phyloP scores from a whole-genome alignment of 2,329 filamentous ascomycete species.

The Dothiorella sarmentorum region DNA sequence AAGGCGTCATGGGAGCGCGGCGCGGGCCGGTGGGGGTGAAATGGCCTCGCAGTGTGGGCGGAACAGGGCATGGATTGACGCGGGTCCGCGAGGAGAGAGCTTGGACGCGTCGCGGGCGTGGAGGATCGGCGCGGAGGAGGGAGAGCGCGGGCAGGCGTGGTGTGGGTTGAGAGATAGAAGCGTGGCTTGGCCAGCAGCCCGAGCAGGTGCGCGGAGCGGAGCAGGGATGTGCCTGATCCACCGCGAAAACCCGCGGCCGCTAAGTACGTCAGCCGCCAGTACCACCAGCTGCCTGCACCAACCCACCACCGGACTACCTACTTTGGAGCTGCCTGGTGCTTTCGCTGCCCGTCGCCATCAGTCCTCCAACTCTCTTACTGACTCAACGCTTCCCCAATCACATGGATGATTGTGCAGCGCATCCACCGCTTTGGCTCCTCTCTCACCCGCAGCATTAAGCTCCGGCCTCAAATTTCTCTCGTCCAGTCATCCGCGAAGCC shows the following conservation, averaged over 20 bases:
- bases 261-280: conserved; percentile 10
- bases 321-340: background rate
- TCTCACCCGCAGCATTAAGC: background rate
- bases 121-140: conserved; percentile 9
- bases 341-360: background rate
- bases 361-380: background rate
- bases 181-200: conserved; percentile 16
- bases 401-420: background rate
- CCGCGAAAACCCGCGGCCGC: conserved; percentile 3
- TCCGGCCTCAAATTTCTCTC: conserved; percentile 3
- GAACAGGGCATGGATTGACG: conserved; percentile 18
- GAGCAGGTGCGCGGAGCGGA: conserved; percentile 9
- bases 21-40: background rate
- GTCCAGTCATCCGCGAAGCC: background rate
- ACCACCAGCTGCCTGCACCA: too few relatives aligned
- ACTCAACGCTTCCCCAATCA: background rate
- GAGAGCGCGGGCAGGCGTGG: background rate
- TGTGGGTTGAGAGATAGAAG: conserved; percentile 14
- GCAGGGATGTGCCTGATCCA: conserved; percentile 18
- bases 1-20: conserved; percentile 37
- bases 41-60: conserved; percentile 16
- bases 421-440: background rate
- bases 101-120: conserved; percentile 8
- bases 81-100: background rate
- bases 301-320: background rate